Conservation (phyloP, 2,329 filamentous ascomycete species). For the Aureobasidium musti region DNA sequence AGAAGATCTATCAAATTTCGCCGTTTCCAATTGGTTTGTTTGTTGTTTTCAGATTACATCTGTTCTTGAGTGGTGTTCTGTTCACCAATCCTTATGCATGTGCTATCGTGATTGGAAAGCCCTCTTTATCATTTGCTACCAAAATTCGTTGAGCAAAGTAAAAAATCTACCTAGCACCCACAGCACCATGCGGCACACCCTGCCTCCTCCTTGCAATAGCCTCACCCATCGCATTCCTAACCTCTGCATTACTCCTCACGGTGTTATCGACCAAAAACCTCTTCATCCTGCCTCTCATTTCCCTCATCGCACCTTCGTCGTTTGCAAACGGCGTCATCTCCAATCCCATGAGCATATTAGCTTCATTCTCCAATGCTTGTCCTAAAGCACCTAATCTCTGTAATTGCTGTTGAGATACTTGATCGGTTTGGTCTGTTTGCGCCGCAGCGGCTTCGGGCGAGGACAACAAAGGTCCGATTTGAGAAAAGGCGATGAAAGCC, state of each 20-base stretch:
- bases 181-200: conserved; percentile 28
- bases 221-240: conserved; percentile 73
- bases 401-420: conserved; percentile 61
- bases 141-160: neutral
- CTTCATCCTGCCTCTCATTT: conserved; percentile 70
- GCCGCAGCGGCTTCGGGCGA: neutral
- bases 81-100: no score
- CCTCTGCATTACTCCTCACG: conserved; percentile 75
- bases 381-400: conserved; percentile 63
- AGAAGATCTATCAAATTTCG: neutral
- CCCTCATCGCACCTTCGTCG: conserved; percentile 64
- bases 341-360: conserved; percentile 68
- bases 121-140: no score
- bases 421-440: conserved; percentile 31
- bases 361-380: conserved; percentile 67
- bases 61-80: no score
- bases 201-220: conserved; percentile 56
- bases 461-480: conserved; percentile 66
- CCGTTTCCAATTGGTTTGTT: neutral
- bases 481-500: conserved; percentile 77
- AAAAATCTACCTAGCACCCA: conserved; percentile 13
- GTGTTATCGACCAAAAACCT: conserved; percentile 89
- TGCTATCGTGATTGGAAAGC: no score
- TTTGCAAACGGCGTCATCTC: conserved; percentile 79
- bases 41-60: no score